Conservation (phyloP, 2,329 filamentous ascomycete genomes). For the Aspergillus jensenii region DNA sequence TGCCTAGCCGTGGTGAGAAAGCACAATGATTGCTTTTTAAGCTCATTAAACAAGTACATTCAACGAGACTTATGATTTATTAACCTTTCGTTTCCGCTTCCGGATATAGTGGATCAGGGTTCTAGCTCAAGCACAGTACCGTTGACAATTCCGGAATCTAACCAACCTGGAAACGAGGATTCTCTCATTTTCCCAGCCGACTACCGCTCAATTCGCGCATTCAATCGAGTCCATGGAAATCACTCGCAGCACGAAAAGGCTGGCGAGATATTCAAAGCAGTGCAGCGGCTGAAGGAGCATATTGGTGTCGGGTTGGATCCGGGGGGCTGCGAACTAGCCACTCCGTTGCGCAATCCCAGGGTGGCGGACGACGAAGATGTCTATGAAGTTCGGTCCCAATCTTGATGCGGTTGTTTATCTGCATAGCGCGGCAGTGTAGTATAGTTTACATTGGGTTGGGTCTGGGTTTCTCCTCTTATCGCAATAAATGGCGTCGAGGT, state of each 20-base stretch:
- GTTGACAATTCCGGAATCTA: slow-evolving; percentile 48
- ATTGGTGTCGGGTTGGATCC: slow-evolving; percentile 56
- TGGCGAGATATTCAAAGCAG: slow-evolving; percentile 43
- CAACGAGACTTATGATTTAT: slow-evolving; percentile 14
- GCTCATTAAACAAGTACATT: slow-evolving; percentile 3
- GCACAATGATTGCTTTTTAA: slow-evolving; percentile 25
- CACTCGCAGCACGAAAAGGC: slow-evolving; percentile 48
- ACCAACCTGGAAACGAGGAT: slow-evolving; percentile 25
- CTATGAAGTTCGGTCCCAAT: slow-evolving; percentile 26
- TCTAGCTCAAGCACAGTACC: slow-evolving; percentile 19
- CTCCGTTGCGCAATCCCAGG: slow-evolving; percentile 49
- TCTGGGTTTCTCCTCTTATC: neutral
- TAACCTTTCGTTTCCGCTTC: slow-evolving; percentile 14
- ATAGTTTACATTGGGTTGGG: neutral
- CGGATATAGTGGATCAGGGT: slow-evolving; percentile 17
- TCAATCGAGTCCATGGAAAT: slow-evolving; percentile 44
- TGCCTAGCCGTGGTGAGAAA: slow-evolving; percentile 57
- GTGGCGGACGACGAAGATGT: slow-evolving; percentile 54
- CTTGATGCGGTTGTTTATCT: neutral
- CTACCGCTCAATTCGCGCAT: slow-evolving; percentile 36
- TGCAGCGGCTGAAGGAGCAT: slow-evolving; percentile 51
- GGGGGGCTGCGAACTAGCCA: slow-evolving; percentile 55
- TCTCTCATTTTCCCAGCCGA: slow-evolving; percentile 40
- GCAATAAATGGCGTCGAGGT: neutral
- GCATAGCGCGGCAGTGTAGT: neutral